Conservation (phyloP, 495 filamentous ascomycete genomes). For the Xylaria curta region DNA sequence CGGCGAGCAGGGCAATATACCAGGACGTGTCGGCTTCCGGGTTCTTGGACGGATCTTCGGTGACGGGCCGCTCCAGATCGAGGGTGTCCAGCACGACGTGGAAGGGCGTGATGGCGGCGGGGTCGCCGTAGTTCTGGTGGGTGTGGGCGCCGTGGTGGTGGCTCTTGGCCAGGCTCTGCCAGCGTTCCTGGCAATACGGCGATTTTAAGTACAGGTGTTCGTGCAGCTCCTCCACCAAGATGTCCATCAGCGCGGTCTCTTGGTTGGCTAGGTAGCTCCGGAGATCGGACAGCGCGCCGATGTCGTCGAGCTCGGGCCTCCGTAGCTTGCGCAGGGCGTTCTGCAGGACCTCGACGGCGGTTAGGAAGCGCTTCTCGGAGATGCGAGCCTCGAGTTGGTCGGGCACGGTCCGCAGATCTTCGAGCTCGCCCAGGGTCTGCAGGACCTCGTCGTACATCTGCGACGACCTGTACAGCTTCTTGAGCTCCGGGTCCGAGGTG, state of each 20-base stretch:
- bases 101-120: constrained; percentile 60
- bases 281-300: constrained; percentile 86
- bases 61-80: constrained; percentile 69
- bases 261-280: constrained; percentile 90
- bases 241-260: constrained; percentile 88
- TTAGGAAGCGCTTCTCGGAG: constrained; percentile 93
- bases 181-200: constrained; percentile 92
- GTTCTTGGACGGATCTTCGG: constrained; percentile 88
- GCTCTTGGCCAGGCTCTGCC: constrained; percentile 73
- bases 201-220: constrained; percentile 97
- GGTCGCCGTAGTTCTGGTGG: constrained; percentile 55
- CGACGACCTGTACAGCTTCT: constrained; percentile 81
- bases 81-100: constrained; percentile 80
- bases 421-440: constrained; percentile 80
- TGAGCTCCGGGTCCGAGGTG: constrained; percentile 88
- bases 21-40: constrained; percentile 94
- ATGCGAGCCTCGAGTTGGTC: constrained; percentile 92
- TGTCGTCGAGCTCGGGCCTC: constrained; percentile 87
- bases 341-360: constrained; percentile 89
- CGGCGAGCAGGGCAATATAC: constrained; percentile 87
- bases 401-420: constrained; percentile 87
- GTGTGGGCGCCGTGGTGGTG: constrained; percentile 49
- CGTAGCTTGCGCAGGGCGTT: constrained; percentile 82
- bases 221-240: constrained; percentile 93
- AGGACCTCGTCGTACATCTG: constrained; percentile 92